Base-by-base conservation (phyloP, 1,284 basidiomycete species). In the Apiotrichum siamense region DNA sequence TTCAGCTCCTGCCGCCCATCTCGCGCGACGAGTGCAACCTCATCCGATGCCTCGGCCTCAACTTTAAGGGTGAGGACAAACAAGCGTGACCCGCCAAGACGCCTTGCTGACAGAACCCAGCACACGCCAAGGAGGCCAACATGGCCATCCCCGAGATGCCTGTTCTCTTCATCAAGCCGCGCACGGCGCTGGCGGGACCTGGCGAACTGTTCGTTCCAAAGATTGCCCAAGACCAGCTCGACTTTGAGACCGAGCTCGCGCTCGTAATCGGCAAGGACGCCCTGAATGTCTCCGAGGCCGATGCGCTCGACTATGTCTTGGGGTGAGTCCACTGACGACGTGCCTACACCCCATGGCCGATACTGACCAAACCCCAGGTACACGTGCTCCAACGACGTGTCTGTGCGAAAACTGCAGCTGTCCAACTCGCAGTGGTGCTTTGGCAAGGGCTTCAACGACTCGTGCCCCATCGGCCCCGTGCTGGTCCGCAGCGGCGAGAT, bases 371-470 rank as follows among this genome's bases (percentile, higher is more conserved):
- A n/a, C n/a, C n/a, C n/a, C n/a, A 88, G 82, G 35, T 59, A 41
- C 65, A 86, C 84, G 2, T 82, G 76, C 5, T 60, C 69, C 7
- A 76, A 76, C 60, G 75, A 76, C 50, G 63, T 76, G 7, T 72
- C 71, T 1, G 66, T 63, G 5, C 62, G 72, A 13, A 56, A 55
- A 9, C 54, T 57, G 17, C 67, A 69, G 52, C 62, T 71, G 20
- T 61, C 58, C 20, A 66, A 69, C 39, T 18, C n/a, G 41, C 47
- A 48, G 23, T 87, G 64, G 81, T 73, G 61, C 50, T 65, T 57
- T 42, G 65, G 63, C 9, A 75, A 75, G 54, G 64, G 66, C 3
- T 75, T 75, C 42, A 74, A 77, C 52, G 58, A 57, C 10, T 65
- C 74, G 0, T 76, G 75, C 45, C 76, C 76, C 7, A 59, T 75